These are phyloP conservation scores for Cyberlindnera nakhonratchasimensis DNA, from an alignment of 805 yeast species.

Conservation along the genomic window DNA sequence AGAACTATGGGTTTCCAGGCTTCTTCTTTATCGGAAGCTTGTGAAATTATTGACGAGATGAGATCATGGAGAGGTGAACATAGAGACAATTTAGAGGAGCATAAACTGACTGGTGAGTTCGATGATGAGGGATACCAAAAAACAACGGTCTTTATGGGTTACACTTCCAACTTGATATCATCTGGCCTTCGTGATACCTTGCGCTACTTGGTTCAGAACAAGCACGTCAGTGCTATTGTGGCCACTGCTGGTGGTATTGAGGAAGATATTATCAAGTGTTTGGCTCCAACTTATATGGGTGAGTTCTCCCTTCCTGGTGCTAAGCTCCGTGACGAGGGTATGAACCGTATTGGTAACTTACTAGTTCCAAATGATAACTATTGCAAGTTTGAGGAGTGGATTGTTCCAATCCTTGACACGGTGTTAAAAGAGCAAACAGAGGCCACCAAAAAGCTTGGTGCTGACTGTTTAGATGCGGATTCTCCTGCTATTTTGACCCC, in stretches of 20 bases:
- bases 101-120: constrained; percentile 67
- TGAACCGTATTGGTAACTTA: constrained; percentile 96
- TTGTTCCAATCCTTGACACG: constrained; percentile 86
- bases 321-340: constrained; percentile 84
- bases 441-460: constrained; percentile 51
- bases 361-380: constrained; percentile 97
- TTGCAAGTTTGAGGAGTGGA: constrained; percentile 98
- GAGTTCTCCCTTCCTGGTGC: constrained; percentile 83
- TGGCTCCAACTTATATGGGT: constrained; percentile 95
- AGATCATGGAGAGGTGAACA: constrained; percentile 89
- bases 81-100: constrained; percentile 62
- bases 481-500: constrained; percentile 82
- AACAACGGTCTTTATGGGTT: constrained; percentile 92
- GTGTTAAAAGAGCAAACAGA: constrained; percentile 87
- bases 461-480: constrained; percentile 58
- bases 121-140: constrained; percentile 77
- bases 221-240: constrained; percentile 91
- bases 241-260: constrained; percentile 99
- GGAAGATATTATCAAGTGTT: constrained; percentile 93
- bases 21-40: constrained; percentile 76
- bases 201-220: constrained; percentile 85
- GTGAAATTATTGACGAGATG: constrained; percentile 92
- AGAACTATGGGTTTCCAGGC: constrained; percentile 97
- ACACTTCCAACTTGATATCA: constrained; percentile 92
- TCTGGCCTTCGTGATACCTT: constrained; percentile 92